Evolutionary conservation across 78 protist genomes (phyloP), one percentile per base, ranked within the genome.

Genomic region (Anaeramoeba flamelloides): DNA sequence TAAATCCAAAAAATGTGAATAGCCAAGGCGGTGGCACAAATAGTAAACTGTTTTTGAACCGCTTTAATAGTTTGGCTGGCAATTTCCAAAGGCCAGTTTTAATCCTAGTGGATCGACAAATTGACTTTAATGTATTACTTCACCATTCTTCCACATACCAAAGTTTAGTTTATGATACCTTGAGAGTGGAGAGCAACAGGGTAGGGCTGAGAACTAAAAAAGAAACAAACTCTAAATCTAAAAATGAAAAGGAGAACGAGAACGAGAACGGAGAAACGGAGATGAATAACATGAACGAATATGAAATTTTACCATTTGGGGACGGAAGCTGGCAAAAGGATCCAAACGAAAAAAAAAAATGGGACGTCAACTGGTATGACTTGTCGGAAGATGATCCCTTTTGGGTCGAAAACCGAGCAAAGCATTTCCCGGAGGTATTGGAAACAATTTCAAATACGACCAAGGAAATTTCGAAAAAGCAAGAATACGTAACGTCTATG

Each of bases 141-240:
- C 92, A 87, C 69, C 95, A 91, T 81, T 78, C 92, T 17, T 91
- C 93, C 93, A 85, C 91, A 2, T 91, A 91, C 81, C 88, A 85
- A 40, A 87, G 93, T 40, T 84, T 91, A 33, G 77, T 86, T 12
- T 91, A 90, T 76, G 95, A 91, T 36, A 32, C 85, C 39, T 82
- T 91, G 0, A 85, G 34, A 34, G 38, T 89, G 86, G 37, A 39
- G 0, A 82, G 86, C 4, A 91, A 91, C 83, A 82, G 87, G 2
- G 89, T 91, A 2, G 32, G n/a, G n/a, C n/a, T n/a, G n/a, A n/a
- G n/a, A n/a, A n/a, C n/a, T n/a, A n/a, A n/a, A n/a, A 26, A 1
- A 0, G 38, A 38, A 0, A 0, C 30, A 32, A n/a, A 1, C 2
- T 1, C 17, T 38, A 31, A 22, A 1, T 37, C 76, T 38, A 1